Base-by-base conservation (phyloP, 108 stramenopile genomes). In the Parmales sp. region DNA sequence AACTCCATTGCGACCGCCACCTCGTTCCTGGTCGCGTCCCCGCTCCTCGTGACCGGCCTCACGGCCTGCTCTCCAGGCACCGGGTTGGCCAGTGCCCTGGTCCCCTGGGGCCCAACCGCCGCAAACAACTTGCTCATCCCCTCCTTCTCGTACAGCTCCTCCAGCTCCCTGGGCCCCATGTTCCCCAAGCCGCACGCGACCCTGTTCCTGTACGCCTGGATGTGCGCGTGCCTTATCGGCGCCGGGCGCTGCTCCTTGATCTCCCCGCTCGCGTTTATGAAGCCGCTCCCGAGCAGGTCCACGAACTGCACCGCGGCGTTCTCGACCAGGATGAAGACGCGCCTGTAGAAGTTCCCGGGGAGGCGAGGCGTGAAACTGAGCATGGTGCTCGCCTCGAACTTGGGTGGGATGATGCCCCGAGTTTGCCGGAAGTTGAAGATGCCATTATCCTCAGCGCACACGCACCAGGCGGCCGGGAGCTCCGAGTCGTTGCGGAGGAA, bases 321-420 rank as follows among this genome's bases (percentile, higher is more conserved):
- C 39, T 78, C 81, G 2, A 86, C 25, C 23, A 83, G 65, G 26
- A 72, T 67, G 50, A 79, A 81, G 7, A 82, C 22, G 9, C 85
- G 49, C 23, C 82, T 66, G 80, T 82, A 86, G 79, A 81, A 86
- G 63, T 84, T 84, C 0, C 66, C 77, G 16, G 80, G 72, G 4
- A 34, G 36, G 25, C 23, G 22, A 18, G 85, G 82, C 2, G 34
- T 37, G 43, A 86, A 86, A 25, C 26, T 31, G 1, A 86, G 41
- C 3, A 50, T 71, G 9, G 84, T 67, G 19, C 74, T 63, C 13
- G 70, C 65, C 46, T 81, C 79, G 25, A 79, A 31, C 37, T 70
- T 20, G 6, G 80, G 43, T 16, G 85, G 85, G 11, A 86, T 78
- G 22, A 39, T 45, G n/a, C 85, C 85, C 16, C 67, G 49, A 11